phyloP scores from a whole-genome alignment of 306 rosid species.

The Pyrus bretschneideri region DNA sequence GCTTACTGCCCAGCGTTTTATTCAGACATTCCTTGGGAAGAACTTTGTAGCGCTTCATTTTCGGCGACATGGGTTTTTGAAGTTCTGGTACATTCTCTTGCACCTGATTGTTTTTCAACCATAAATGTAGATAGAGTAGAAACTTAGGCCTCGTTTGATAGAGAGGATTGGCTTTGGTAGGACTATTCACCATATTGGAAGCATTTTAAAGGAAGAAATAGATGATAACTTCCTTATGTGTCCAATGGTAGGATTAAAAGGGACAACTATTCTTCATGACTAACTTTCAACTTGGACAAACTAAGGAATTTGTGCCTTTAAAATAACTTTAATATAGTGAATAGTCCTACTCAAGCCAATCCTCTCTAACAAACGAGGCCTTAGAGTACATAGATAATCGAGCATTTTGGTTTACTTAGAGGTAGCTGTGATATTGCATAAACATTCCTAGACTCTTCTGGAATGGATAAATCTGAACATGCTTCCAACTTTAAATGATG shows the following conservation, averaged over 20 bases:
- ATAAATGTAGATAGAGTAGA: neutral
- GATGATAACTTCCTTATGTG: too few species aligned
- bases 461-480: neutral
- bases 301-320: too few species aligned
- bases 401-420: neutral
- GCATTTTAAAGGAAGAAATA: too few species aligned
- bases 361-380: too few species aligned
- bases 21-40: conserved; percentile 91
- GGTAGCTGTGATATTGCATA: neutral
- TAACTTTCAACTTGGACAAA: too few species aligned
- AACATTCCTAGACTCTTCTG: neutral
- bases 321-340: too few species aligned
- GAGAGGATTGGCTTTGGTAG: too few species aligned
- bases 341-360: too few species aligned
- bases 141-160: neutral
- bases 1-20: conserved; percentile 91
- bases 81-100: conserved; percentile 62
- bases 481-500: neutral
- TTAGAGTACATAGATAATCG: too few species aligned
- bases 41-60: conserved; percentile 77
- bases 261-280: too few species aligned
- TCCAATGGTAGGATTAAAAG: too few species aligned
- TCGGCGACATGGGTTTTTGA: conserved; percentile 90
- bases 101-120: neutral
- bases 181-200: too few species aligned